These are phyloP conservation scores for Atkinsonella texensis DNA, from an alignment of 2,329 filamentous ascomycete genomes.

Conservation along the genomic window DNA sequence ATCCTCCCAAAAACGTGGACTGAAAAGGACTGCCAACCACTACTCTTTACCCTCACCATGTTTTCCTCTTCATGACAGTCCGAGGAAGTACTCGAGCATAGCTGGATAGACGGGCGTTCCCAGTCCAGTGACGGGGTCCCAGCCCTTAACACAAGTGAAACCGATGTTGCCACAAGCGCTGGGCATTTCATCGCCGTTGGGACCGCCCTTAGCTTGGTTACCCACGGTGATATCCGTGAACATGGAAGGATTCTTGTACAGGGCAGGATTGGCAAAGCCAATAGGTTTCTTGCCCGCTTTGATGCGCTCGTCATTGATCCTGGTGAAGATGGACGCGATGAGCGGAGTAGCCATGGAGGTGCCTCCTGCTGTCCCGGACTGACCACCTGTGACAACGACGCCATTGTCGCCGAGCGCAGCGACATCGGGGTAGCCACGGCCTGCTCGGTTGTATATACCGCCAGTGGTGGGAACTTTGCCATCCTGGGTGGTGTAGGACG, in stretches of 20 bases:
- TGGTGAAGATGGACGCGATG: conserved; percentile 10
- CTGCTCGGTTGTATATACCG: conserved; percentile 28
- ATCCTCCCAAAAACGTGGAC: no score
- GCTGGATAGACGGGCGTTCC: conserved; percentile 11
- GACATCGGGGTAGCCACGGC: conserved; percentile 28
- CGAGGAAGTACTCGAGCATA: conserved; percentile 29
- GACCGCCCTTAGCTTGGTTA: conserved; percentile 10
- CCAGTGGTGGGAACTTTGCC: conserved; percentile 7
- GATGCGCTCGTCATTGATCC: conserved; percentile 11
- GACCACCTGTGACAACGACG: conserved; percentile 20
- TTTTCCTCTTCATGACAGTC: no score
- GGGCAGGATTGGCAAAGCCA: conserved; percentile 20
- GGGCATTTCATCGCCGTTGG: conserved; percentile 2
- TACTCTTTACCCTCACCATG: no score
- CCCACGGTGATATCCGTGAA: conserved; percentile 10
- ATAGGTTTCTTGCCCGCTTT: conserved; percentile 23
- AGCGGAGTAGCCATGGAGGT: conserved; percentile 11
- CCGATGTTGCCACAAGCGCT: conserved; percentile 10
- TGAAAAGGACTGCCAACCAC: no score
- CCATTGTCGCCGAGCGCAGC: conserved; percentile 33
- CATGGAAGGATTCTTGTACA: conserved; percentile 11
- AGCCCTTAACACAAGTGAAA: conserved; percentile 10
- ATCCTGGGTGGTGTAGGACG: conserved; percentile 7
- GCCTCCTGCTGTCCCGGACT: conserved; percentile 14
- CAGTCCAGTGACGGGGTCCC: conserved; percentile 11